Percentiles rank a stretch among this genome's conserved stretches.
Conservation (phyloP, 192 early-diverging fungal genomes). For the Diversispora epigaea region DNA sequence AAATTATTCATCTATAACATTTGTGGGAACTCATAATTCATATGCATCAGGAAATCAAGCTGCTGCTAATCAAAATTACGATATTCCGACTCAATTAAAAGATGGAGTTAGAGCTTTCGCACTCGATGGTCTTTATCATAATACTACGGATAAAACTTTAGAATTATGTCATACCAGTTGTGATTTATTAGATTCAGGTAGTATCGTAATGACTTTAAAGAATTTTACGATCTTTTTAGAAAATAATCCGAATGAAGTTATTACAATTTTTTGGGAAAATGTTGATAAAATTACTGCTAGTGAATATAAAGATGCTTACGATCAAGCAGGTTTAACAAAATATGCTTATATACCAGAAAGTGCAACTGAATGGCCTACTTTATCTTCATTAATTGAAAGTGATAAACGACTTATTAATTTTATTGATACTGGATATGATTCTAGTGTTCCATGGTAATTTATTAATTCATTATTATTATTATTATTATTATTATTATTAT, state of each 20-base stretch:
- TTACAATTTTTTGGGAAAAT: conserved; percentile 78
- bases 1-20: conserved; percentile 62
- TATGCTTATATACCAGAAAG: conserved; percentile 53
- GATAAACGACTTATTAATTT: conserved; percentile 70
- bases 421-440: conserved; percentile 55
- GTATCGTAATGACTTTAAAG: conserved; percentile 54
- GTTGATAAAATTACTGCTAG: conserved; percentile 47
- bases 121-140: conserved; percentile 55
- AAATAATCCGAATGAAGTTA: conserved; percentile 65
- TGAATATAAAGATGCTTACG: conserved; percentile 53
- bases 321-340: conserved; percentile 49
- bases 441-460: conserved; percentile 60
- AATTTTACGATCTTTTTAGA: conserved; percentile 61
- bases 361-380: conserved; percentile 65
- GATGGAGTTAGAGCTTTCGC: conserved; percentile 75
- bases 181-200: conserved; percentile 58
- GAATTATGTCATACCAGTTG: conserved; percentile 71
- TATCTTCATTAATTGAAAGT: conserved; percentile 58
- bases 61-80: conserved; percentile 67
- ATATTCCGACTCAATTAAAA: conserved; percentile 63
- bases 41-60: conserved; percentile 55
- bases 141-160: conserved; percentile 34
- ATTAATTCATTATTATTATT: background rate
- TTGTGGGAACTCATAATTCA: conserved; percentile 74
- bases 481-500: background rate